These are phyloP conservation scores for Boletus tomentosulus DNA, from an alignment of 768 basidiomycete species.

Conservation along the genomic window DNA sequence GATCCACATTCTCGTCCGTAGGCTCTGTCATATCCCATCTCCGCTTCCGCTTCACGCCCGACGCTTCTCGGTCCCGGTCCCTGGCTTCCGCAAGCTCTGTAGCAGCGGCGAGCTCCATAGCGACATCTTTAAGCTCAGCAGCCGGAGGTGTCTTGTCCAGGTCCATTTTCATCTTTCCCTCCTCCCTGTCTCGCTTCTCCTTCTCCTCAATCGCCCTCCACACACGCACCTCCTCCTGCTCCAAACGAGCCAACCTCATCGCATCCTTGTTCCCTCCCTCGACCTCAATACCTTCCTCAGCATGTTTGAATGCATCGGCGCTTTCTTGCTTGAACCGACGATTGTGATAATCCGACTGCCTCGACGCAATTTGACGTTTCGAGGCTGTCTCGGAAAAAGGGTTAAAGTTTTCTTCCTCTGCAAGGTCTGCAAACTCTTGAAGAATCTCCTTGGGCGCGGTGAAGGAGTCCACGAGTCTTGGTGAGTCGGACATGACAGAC, in stretches of 20 bases:
- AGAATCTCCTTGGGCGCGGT: conserved; percentile 92
- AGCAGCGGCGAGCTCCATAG: conserved; percentile 57
- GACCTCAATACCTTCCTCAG: conserved; percentile 60
- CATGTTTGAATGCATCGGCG: conserved; percentile 69
- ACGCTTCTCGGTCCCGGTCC: conserved; percentile 35
- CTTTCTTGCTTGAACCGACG: conserved; percentile 85
- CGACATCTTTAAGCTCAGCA: conserved; percentile 70
- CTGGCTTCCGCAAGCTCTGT: conserved; percentile 36
- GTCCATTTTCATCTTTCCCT: conserved; percentile 74
- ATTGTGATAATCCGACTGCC: conserved; percentile 94
- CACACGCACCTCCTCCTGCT: conserved; percentile 90
- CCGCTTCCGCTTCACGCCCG: conserved; percentile 65
- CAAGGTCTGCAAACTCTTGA: conserved; percentile 89
- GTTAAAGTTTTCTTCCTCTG: conserved; percentile 89
- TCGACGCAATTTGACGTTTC: conserved; percentile 87
- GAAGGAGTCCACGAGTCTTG: conserved; percentile 83
- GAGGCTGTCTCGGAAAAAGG: conserved; percentile 91
- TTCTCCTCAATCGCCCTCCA: conserved; percentile 84
- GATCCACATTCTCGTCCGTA: conserved; percentile 61
- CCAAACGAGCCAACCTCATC: conserved; percentile 85
- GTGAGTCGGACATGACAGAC: conserved; percentile 53
- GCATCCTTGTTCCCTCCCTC: conserved; percentile 95
- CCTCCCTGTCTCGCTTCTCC: conserved; percentile 71
- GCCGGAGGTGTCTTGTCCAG: conserved; percentile 90
- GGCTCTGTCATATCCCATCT: conserved; percentile 73